These are phyloP conservation scores for Erythrophleum ivorense DNA, from an alignment of 331 rosid species.

Conservation along the genomic window DNA sequence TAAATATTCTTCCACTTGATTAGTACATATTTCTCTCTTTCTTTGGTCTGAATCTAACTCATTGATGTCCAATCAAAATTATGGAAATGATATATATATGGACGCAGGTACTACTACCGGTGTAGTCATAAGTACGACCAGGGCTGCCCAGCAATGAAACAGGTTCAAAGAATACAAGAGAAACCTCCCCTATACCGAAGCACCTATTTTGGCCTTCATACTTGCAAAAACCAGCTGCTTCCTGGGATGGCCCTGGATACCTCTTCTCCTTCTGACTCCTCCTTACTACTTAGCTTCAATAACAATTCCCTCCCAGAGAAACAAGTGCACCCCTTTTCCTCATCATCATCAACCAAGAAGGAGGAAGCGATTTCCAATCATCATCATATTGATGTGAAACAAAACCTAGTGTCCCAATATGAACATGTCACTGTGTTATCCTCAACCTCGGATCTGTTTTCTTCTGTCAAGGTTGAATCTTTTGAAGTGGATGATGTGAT, in stretches of 20 bases:
- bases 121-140: slow-evolving; percentile 44
- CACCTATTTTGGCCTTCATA: slow-evolving; percentile 47
- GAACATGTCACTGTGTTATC: not conserved
- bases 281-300: slow-evolving; percentile 52
- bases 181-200: slow-evolving; percentile 45
- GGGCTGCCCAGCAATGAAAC: slow-evolving; percentile 49
- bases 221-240: slow-evolving; percentile 28
- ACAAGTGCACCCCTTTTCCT: not conserved
- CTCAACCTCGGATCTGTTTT: not conserved
- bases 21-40: not conserved
- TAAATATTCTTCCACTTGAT: not conserved
- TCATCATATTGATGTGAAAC: not conserved
- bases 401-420: not conserved
- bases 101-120: slow-evolving; percentile 48
- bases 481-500: not conserved
- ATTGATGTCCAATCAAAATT: too few species aligned
- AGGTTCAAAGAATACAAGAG: slow-evolving; percentile 45
- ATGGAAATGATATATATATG: not conserved
- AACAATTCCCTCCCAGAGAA: not conserved
- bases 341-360: not conserved
- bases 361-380: not conserved
- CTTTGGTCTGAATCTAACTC: not conserved
- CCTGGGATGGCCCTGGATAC: slow-evolving; percentile 9
- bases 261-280: slow-evolving; percentile 6
- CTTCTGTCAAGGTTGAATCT: not conserved